These are phyloP conservation scores for Coffea humblotiana DNA, from an alignment of 305 asterid species.

Conservation along the genomic window DNA sequence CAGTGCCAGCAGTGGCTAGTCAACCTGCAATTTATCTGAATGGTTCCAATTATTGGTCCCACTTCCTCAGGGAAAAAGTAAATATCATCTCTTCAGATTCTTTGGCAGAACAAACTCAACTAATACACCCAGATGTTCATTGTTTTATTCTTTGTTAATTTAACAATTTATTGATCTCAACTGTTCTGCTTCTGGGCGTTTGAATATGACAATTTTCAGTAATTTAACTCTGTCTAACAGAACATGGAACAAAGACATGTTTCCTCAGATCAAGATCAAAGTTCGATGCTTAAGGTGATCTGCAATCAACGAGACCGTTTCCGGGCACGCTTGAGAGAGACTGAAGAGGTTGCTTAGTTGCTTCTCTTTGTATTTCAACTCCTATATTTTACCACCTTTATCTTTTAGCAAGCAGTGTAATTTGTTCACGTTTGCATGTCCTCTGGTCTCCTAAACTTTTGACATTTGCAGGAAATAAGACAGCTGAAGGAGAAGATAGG, in stretches of 20 bases:
- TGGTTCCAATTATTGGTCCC: background rate
- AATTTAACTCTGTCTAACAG: conserved; percentile 39
- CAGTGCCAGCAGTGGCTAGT: background rate
- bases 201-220: conserved; percentile 1
- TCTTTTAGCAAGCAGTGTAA: conserved; percentile 11
- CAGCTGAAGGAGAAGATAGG: conserved; percentile 92
- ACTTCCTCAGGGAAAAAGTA: background rate
- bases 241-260: conserved; percentile 73
- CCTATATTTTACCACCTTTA: background rate
- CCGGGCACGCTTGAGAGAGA: conserved; percentile 90
- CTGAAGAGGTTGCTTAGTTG: conserved; percentile 75
- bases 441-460: conserved; percentile 24
- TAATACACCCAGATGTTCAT: background rate
- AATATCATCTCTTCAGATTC: background rate
- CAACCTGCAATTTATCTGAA: background rate
- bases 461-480: conserved; percentile 74
- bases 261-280: conserved; percentile 85
- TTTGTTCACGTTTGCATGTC: conserved; percentile 19
- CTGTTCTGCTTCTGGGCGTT: background rate
- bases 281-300: conserved; percentile 98
- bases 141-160: background rate
- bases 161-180: background rate
- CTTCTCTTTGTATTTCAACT: conserved; percentile 1
- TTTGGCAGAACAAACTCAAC: background rate
- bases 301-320: conserved; percentile 99